Evolutionary conservation across 2,329 filamentous ascomycete species (phyloP), one percentile per base, ranked within the genome.

Genomic region (Pyrenochaeta sp.): DNA sequence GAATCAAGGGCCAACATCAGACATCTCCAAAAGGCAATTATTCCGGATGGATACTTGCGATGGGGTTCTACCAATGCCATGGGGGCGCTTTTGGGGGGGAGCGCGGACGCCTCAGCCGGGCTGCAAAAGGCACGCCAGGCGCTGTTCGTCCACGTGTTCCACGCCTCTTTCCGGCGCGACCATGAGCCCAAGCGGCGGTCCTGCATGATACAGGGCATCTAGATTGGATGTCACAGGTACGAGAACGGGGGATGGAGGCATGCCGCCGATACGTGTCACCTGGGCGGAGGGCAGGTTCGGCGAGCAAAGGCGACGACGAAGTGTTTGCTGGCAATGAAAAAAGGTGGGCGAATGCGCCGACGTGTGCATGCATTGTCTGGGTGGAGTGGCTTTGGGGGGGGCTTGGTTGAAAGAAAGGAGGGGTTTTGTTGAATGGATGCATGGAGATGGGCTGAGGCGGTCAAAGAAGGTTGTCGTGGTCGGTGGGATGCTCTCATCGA

Each of bases 91-190:
- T 42, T n/a, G n/a, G n/a, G n/a, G n/a, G 36, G 39, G 51, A 42
- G 36, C 21, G 21, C 23, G 29, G 23, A 32, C 57, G 57, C 57
- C 54, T 48, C 43, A 47, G 47, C 41, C 54, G 50, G 45, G 46
- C 23, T 48, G 44, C n/a, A n/a, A n/a, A 35, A 18, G 40, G n/a
- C 14, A 23, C 23, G 36, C 47, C 30, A 47, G 47, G 47, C 33
- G 51, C 51, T 50, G 57, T 48, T n/a, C 42, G 57, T 62, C 63
- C 58, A 64, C 63, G 63, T 66, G 63, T 66, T 54, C 56, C 46
- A 54, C 51, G 58, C 49, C 59, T 50, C 30, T 14, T 54, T 7
- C 39, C 46, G 51, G 51, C 45, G 32, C 23, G 9, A 20, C 17
- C n/a, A n/a, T 5, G 17, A 18, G 15, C 35, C 50, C 47, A 54